Conservation (phyloP, 257 asterid species). For the Asclepias syriaca region DNA sequence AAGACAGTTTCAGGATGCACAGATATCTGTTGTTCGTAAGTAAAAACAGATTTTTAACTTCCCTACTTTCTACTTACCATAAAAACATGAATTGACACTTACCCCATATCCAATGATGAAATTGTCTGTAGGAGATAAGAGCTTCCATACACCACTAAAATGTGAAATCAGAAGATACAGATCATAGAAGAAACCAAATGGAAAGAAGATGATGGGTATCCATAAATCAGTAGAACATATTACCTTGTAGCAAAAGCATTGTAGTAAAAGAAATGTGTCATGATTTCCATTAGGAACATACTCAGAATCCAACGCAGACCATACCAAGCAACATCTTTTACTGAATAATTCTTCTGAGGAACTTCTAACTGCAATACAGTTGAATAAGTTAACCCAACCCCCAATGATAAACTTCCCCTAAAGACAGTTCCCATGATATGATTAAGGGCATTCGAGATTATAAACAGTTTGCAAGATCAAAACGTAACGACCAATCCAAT, state of each 20-base stretch:
- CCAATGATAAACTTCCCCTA: background rate
- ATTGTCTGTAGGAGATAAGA: slow-evolving; percentile 77
- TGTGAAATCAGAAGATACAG: slow-evolving; percentile 12
- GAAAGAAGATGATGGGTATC: slow-evolving; percentile 11
- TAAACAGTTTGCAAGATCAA: background rate
- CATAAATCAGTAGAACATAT: slow-evolving; percentile 24
- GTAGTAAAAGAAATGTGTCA: slow-evolving; percentile 79
- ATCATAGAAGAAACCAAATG: slow-evolving; percentile 17
- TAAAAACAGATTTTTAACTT: no score
- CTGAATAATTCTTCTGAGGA: slow-evolving; percentile 62
- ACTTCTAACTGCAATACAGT: slow-evolving; percentile 61
- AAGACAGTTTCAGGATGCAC: background rate
- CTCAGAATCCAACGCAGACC: slow-evolving; percentile 79
- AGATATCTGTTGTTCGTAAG: no score
- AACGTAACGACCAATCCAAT: background rate
- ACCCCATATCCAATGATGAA: slow-evolving; percentile 95
- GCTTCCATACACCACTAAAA: slow-evolving; percentile 82
- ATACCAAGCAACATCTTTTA: slow-evolving; percentile 58
- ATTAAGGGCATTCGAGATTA: background rate
- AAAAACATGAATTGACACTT: slow-evolving; percentile 28
- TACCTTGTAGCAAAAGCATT: slow-evolving; percentile 94
- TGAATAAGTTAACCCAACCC: background rate
- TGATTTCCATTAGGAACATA: slow-evolving; percentile 72
- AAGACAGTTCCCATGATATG: background rate
- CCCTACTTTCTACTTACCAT: background rate